phyloP scores from a whole-genome alignment of 2,329 filamentous ascomycete genomes.

The Drechslerella coelobrocha region DNA sequence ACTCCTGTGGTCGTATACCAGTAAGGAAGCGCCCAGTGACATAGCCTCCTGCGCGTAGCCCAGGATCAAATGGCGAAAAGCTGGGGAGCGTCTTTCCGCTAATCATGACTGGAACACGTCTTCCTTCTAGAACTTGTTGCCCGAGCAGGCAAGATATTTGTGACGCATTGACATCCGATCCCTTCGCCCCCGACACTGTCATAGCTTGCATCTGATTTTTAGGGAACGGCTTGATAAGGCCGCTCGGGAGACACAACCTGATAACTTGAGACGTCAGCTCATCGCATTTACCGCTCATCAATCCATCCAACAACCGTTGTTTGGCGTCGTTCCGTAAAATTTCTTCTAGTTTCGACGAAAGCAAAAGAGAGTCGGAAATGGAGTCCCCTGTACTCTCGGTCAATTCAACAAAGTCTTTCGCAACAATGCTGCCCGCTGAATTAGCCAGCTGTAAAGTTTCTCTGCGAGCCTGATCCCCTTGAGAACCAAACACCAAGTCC shows the following conservation, averaged over 20 bases:
- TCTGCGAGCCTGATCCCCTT: constrained; percentile 75
- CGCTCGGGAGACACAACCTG: constrained; percentile 76
- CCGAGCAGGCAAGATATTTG: constrained; percentile 97
- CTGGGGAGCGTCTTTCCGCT: constrained; percentile 95
- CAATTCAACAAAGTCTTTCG: constrained; percentile 86
- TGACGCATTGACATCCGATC: constrained; percentile 89
- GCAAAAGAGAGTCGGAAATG: constrained; percentile 69
- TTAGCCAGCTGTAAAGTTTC: constrained; percentile 72
- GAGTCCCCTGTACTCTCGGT: constrained; percentile 67
- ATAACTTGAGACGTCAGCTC: constrained; percentile 81
- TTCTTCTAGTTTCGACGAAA: constrained; percentile 81
- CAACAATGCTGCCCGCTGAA: constrained; percentile 76
- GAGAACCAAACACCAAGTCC: constrained; percentile 81
- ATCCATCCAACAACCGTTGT: constrained; percentile 84
- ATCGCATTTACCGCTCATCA: constrained; percentile 76
- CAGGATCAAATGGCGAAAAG: constrained; percentile 89
- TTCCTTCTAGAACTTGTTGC: constrained; percentile 93
- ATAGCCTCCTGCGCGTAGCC: constrained; percentile 88
- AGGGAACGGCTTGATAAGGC: constrained; percentile 89
- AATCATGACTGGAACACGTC: constrained; percentile 94
- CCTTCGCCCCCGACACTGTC: constrained; percentile 96
- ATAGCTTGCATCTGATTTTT: constrained; percentile 99
- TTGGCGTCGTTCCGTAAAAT: constrained; percentile 90
- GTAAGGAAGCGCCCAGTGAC: constrained; percentile 97
- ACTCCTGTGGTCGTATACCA: constrained; percentile 94